Base-by-base conservation (phyloP, 163 green algal species). In the Coccomyxa subellipsoidea region DNA sequence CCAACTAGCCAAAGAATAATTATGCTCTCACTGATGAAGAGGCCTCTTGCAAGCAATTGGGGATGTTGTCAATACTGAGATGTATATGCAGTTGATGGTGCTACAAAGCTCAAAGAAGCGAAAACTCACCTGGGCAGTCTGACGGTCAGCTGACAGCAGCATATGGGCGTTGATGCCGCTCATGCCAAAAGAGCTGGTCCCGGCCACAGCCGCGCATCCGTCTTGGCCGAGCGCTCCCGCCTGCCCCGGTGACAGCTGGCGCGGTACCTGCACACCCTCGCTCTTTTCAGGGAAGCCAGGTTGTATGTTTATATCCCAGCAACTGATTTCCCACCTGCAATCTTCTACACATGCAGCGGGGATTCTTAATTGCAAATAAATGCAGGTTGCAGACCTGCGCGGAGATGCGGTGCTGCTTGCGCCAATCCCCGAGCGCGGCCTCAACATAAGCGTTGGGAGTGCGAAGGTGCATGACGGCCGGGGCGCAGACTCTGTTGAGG, bases 161-260 rank as follows among this genome's bases (percentile, higher is more conserved):
- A 85, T 78, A 38, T 90, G 85, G 0, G 87, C 82, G 69, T 92
- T 92, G 10, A 90, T 84, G 32, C 88, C 88, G 38, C 84, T 91
- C 93, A 96, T 96, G 77, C 93, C 92, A 83, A 96, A 96, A 4
- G 87, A 93, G 86, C 89, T 94, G 6, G 92, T 94, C 34, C 93
- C 92, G 54, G 78, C 82, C 59, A n/a, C 37, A 5, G 79, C 59
- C 6, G 36, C 29, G 31, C 29, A n/a, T 32, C 32, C 35, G 47
- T 36, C 37, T 40, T 38, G 31, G 34, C 25, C 39, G 36, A 25
- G 32, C 23, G 29, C 21, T 27, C 37, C 69, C 0, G 18, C 70
- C 2, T 76, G 27, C 47, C 71, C 39, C 8, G 23, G 77, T 25
- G 77, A 9, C 10, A 81, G 31, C 18, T 59, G 23, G 83, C 38